A percentile compares a stretch with the other conserved stretches of the same genome.
Evolutionary conservation across 768 basidiomycete genomes (phyloP).

Genomic region (Thelephora aurantiotincta): DNA sequence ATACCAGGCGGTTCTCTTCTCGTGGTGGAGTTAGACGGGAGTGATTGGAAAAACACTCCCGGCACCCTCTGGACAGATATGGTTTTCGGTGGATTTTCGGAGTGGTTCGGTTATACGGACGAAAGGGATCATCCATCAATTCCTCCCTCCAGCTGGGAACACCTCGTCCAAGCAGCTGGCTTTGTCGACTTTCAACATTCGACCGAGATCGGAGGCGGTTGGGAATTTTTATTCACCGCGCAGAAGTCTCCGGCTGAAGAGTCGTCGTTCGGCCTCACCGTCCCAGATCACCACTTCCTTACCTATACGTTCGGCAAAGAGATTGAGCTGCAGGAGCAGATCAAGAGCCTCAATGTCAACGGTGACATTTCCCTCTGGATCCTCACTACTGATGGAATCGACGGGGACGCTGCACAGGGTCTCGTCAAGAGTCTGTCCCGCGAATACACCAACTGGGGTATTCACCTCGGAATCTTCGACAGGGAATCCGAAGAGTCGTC

Average conservation of each 20-base stretch:
- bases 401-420: slow-evolving; percentile 19
- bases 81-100: background rate
- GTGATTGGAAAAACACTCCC: background rate
- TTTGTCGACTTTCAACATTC: background rate
- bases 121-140: background rate
- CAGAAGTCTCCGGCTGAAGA: background rate
- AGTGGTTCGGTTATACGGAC: background rate
- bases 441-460: slow-evolving; percentile 19
- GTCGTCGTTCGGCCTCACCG: background rate
- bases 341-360: slow-evolving; percentile 6
- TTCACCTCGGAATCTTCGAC: slow-evolving; percentile 17
- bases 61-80: background rate
- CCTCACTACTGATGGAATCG: slow-evolving; percentile 13
- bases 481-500: background rate
- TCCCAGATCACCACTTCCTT: slow-evolving; percentile 3
- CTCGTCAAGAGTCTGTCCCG: slow-evolving; percentile 17
- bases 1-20: background rate
- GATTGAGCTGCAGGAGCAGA: slow-evolving; percentile 8
- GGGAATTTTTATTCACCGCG: background rate
- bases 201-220: background rate
- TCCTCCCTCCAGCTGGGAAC: background rate
- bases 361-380: slow-evolving; percentile 15
- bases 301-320: slow-evolving; percentile 9
- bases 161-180: background rate
- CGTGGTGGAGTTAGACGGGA: background rate